phyloP scores from a whole-genome alignment of 2,329 filamentous ascomycete genomes.

The Cryphonectria naterciae region DNA sequence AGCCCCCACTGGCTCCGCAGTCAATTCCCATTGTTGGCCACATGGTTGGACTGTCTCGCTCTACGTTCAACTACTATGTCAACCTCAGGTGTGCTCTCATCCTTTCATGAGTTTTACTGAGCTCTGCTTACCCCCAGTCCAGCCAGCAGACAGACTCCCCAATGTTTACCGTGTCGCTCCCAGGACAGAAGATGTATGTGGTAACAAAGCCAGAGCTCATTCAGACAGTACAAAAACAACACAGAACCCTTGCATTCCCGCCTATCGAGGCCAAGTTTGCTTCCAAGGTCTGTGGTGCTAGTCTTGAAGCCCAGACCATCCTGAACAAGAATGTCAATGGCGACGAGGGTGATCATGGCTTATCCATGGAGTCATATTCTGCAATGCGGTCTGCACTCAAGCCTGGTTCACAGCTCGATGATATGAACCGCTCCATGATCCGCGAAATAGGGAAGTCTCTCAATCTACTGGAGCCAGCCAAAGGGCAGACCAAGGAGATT shows the following conservation, averaged over 20 bases:
- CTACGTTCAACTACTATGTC: constrained; percentile 40
- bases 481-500: constrained; percentile 27
- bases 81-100: constrained; percentile 34
- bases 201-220: constrained; percentile 44
- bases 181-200: constrained; percentile 47
- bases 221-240: constrained; percentile 43
- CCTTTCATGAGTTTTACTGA: background rate
- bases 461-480: constrained; percentile 16
- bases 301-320: constrained; percentile 37
- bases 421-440: constrained; percentile 42
- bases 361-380: constrained; percentile 41
- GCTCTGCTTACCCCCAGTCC: background rate
- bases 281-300: constrained; percentile 37
- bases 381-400: constrained; percentile 40
- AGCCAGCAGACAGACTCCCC: constrained; percentile 34
- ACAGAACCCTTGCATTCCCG: constrained; percentile 42
- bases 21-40: constrained; percentile 40
- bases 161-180: constrained; percentile 47
- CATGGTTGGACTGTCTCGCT: constrained; percentile 36
- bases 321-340: constrained; percentile 39
- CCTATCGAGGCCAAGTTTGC: constrained; percentile 43
- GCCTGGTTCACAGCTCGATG: constrained; percentile 39
- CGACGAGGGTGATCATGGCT: constrained; percentile 41
- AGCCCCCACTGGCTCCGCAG: constrained; percentile 38
- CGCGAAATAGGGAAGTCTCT: constrained; percentile 36